Evolutionary conservation across 768 basidiomycete genomes (phyloP).

Genomic region (Boletus barrowsii): DNA sequence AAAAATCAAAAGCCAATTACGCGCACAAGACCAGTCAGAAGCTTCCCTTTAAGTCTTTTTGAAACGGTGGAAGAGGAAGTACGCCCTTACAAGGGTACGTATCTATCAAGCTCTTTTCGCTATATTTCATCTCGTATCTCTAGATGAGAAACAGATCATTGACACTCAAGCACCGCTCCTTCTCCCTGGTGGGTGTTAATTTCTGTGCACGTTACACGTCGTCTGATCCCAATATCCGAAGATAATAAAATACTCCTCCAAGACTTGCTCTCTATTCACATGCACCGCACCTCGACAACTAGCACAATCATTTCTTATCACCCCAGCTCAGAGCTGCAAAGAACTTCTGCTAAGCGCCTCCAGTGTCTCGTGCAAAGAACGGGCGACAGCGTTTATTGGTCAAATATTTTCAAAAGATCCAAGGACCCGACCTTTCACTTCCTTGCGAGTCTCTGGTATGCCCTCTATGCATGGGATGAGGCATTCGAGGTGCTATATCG

Average conservation of each 20-base stretch:
- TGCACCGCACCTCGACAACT: conserved; percentile 37
- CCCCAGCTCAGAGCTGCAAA: conserved; percentile 18
- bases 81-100: conserved; percentile 18
- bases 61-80: background rate
- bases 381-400: conserved; percentile 35
- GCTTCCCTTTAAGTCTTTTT: background rate
- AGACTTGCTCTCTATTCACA: conserved; percentile 54
- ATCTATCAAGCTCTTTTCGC: background rate
- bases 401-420: conserved; percentile 24
- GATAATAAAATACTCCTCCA: conserved; percentile 27
- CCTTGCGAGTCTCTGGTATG: conserved; percentile 54
- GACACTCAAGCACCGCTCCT: conserved; percentile 51
- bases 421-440: conserved; percentile 57
- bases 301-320: conserved; percentile 32
- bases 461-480: conserved; percentile 62
- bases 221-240: conserved; percentile 3
- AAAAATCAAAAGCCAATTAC: conserved; percentile 26
- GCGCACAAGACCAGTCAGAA: conserved; percentile 13
- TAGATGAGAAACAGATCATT: conserved; percentile 35
- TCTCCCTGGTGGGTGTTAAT: conserved; percentile 31
- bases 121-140: background rate
- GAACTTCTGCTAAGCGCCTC: conserved; percentile 30
- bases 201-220: background rate
- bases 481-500: conserved; percentile 48
- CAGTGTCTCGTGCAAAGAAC: conserved; percentile 29